These are phyloP conservation scores for Flammula alnicola DNA, from an alignment of 1,284 basidiomycete species.

Conservation along the genomic window DNA sequence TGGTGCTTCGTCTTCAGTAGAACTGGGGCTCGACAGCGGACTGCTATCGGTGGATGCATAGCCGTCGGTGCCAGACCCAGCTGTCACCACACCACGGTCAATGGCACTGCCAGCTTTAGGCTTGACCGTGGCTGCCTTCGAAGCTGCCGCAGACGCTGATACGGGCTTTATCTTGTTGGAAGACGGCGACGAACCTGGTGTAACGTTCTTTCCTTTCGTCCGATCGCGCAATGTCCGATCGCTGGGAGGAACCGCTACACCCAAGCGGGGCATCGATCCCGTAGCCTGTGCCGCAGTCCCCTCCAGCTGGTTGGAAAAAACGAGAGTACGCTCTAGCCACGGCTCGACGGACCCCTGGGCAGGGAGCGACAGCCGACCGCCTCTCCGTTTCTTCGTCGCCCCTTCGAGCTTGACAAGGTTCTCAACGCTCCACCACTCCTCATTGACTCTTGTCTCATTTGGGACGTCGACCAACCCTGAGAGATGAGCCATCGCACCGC, in stretches of 20 bases:
- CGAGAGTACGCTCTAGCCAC: slow-evolving; percentile 56
- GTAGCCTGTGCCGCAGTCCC: slow-evolving; percentile 28
- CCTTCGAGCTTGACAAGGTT: slow-evolving; percentile 77
- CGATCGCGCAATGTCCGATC: slow-evolving; percentile 64
- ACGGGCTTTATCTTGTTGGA: slow-evolving; percentile 21
- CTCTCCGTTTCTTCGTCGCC: slow-evolving; percentile 64
- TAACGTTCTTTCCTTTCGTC: slow-evolving; percentile 31
- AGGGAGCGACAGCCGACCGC: slow-evolving; percentile 45
- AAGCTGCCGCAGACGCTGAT: slow-evolving; percentile 11
- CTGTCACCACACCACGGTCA: not conserved
- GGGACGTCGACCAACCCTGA: slow-evolving; percentile 60
- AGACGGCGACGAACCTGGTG: slow-evolving; percentile 20
- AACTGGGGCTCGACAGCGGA: slow-evolving; percentile 22
- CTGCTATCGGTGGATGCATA: slow-evolving; percentile 13
- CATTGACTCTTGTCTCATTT: slow-evolving; percentile 38
- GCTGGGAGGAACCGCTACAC: slow-evolving; percentile 41
- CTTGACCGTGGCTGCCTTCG: slow-evolving; percentile 1
- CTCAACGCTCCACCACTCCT: slow-evolving; percentile 72
- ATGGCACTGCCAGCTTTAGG: not conserved
- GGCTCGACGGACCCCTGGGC: slow-evolving; percentile 38
- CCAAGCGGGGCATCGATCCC: slow-evolving; percentile 23
- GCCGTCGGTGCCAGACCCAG: slow-evolving; percentile 1
- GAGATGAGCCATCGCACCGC: slow-evolving; percentile 82
- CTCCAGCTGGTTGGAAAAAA: slow-evolving; percentile 37
- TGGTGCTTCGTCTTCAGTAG: slow-evolving; percentile 24